Evolutionary conservation across 2,329 filamentous ascomycete genomes (phyloP).

Genomic region (Fusarium liriodendri): DNA sequence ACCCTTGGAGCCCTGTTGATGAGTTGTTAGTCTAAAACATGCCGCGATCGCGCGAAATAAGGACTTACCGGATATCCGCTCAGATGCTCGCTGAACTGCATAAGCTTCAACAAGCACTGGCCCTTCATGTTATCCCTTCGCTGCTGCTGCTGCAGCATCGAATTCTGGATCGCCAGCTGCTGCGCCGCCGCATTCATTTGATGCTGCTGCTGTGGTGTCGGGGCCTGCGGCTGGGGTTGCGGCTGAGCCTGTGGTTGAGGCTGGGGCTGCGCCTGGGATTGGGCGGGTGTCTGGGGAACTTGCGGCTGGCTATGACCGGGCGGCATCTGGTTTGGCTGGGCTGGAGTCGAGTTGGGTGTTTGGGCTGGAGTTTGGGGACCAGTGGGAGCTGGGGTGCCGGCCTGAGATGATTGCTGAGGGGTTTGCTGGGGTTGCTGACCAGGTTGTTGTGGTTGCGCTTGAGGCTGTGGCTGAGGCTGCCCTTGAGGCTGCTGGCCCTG

Average conservation of each 20-base stretch:
- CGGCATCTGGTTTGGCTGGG: slow-evolving; percentile 46
- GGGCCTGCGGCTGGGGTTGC: slow-evolving; percentile 49
- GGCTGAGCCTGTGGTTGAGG: slow-evolving; percentile 48
- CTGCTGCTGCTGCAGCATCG: slow-evolving; percentile 56
- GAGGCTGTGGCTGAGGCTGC: slow-evolving; percentile 39
- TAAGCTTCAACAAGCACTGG: slow-evolving; percentile 68
- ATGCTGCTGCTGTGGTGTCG: slow-evolving; percentile 41
- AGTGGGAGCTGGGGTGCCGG: slow-evolving; percentile 54
- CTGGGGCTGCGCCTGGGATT: slow-evolving; percentile 51
- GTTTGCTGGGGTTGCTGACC: slow-evolving; percentile 59
- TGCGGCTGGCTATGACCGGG: slow-evolving; percentile 50
- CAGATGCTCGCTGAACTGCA: slow-evolving; percentile 72
- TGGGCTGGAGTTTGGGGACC: slow-evolving; percentile 63
- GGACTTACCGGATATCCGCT: slow-evolving; percentile 65
- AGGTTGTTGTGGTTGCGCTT: slow-evolving; percentile 50
- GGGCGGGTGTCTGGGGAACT: slow-evolving; percentile 50
- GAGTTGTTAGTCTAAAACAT: background rate
- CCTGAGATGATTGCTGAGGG: slow-evolving; percentile 56
- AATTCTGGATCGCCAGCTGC: slow-evolving; percentile 50
- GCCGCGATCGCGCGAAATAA: background rate
- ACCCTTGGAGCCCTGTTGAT: slow-evolving; percentile 63
- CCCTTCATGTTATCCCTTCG: slow-evolving; percentile 65
- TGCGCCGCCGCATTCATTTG: slow-evolving; percentile 50
- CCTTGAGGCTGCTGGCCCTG: slow-evolving; percentile 47
- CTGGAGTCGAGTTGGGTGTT: slow-evolving; percentile 53